Conservation (phyloP, 2,329 filamentous ascomycete genomes). For the Plenodomus biglobosus region DNA sequence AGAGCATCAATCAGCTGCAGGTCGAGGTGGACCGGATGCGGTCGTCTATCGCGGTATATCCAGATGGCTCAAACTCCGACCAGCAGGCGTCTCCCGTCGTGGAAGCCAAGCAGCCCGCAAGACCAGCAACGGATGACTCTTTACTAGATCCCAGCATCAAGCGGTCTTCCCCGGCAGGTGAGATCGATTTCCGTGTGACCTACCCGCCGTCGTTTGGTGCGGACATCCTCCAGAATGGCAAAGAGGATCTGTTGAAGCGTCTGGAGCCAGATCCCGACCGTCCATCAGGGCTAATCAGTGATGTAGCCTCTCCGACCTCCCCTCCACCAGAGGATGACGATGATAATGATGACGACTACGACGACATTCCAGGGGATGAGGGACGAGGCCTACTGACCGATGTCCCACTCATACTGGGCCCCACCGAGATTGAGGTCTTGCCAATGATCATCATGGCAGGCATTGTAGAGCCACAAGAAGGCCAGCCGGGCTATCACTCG, state of each 20-base stretch:
- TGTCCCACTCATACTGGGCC: conserved; percentile 89
- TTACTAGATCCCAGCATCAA: conserved; percentile 41
- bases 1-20: conserved; percentile 46
- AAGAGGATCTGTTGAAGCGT: conserved; percentile 55
- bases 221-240: conserved; percentile 53
- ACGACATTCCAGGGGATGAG: conserved; percentile 68
- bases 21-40: conserved; percentile 45
- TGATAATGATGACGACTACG: conserved; percentile 71
- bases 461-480: conserved; percentile 79
- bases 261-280: conserved; percentile 50
- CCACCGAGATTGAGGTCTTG: conserved; percentile 91
- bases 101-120: conserved; percentile 22
- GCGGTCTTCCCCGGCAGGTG: conserved; percentile 44
- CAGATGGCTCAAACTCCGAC: conserved; percentile 20
- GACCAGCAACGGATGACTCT: conserved; percentile 31
- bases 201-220: conserved; percentile 53
- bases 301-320: conserved; percentile 45
- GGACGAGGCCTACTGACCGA: conserved; percentile 85
- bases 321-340: conserved; percentile 61
- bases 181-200: conserved; percentile 53
- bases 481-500: conserved; percentile 57
- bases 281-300: conserved; percentile 42
- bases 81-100: conserved; percentile 12
- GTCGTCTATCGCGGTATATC: conserved; percentile 33
- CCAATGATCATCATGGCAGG: conserved; percentile 98